These are phyloP conservation scores for Teratosphaeria viscida DNA, from an alignment of 2,329 filamentous ascomycete species.

Conservation along the genomic window DNA sequence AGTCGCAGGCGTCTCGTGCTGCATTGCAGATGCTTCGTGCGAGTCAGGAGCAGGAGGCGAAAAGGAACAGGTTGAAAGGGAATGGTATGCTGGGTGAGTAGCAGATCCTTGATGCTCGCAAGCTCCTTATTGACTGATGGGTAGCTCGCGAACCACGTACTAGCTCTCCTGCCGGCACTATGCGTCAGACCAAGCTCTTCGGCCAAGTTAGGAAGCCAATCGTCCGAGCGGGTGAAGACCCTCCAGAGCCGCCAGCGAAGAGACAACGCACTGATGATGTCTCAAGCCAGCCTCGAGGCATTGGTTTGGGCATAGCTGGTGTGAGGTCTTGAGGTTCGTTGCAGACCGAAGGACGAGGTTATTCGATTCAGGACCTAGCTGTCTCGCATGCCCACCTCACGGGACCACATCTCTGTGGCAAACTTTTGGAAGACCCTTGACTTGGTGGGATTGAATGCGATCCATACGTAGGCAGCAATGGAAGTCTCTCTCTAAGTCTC, in stretches of 20 bases:
- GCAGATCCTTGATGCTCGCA: not conserved
- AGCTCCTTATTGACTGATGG: not conserved
- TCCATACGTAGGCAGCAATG: not conserved
- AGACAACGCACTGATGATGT: conserved; percentile 37
- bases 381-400: not conserved
- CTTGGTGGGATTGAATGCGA: no score
- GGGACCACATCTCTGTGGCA: not conserved
- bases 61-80: conserved; percentile 29
- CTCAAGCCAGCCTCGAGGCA: conserved; percentile 11
- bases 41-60: conserved; percentile 32
- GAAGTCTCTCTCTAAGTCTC: not conserved
- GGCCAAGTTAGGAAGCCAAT: conserved; percentile 49
- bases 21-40: conserved; percentile 53
- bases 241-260: conserved; percentile 33
- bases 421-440: no score
- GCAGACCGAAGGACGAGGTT: not conserved
- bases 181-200: conserved; percentile 54
- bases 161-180: conserved; percentile 2
- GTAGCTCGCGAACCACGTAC: not conserved
- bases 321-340: conserved; percentile 9
- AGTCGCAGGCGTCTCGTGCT: conserved; percentile 67
- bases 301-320: conserved; percentile 21
- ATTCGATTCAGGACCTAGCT: not conserved
- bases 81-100: conserved; percentile 13
- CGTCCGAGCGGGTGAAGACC: conserved; percentile 21